Conservation (phyloP, 768 basidiomycete species). For the Suillus decipiens region DNA sequence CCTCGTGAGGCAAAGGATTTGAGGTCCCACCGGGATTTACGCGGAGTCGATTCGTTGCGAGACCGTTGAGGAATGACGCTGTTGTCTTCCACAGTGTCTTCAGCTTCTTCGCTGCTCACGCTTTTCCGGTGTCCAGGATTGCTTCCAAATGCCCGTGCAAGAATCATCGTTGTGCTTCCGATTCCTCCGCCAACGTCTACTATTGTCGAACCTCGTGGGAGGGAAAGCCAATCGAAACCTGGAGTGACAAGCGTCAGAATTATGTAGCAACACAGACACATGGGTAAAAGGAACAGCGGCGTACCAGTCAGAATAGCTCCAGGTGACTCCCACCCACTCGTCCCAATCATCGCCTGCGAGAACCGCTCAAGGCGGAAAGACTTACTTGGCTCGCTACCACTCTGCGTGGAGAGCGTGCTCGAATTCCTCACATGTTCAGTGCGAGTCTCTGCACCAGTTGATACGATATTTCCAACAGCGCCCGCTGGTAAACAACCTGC, state of each 20-base stretch:
- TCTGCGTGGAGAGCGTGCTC: neutral
- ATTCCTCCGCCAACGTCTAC: constrained; percentile 76
- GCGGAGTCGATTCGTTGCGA: neutral
- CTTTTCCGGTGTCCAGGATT: constrained; percentile 8
- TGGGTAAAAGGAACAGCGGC: constrained; percentile 17
- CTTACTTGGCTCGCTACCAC: constrained; percentile 27
- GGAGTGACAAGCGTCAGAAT: neutral
- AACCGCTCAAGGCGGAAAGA: constrained; percentile 64
- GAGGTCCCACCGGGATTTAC: neutral
- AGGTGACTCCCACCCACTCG: constrained; percentile 69
- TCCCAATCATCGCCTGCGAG: constrained; percentile 75
- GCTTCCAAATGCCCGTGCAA: constrained; percentile 39
- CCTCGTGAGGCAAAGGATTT: constrained; percentile 6
- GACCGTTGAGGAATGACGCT: neutral
- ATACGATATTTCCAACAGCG: neutral
- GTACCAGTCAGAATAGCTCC: constrained; percentile 57
- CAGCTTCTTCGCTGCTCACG: constrained; percentile 9
- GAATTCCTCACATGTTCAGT: neutral
- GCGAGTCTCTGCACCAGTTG: neutral
- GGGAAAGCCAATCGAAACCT: constrained; percentile 62
- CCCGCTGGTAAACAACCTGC: constrained; percentile 13
- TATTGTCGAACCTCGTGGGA: constrained; percentile 51
- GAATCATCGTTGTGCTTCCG: constrained; percentile 50
- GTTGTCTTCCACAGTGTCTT: neutral
- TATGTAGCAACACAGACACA: neutral